A percentile compares a stretch with the other conserved stretches of the same genome.
phyloP scores from a whole-genome alignment of 2,329 filamentous ascomycete genomes.

The Chaetomium strumarium region DNA sequence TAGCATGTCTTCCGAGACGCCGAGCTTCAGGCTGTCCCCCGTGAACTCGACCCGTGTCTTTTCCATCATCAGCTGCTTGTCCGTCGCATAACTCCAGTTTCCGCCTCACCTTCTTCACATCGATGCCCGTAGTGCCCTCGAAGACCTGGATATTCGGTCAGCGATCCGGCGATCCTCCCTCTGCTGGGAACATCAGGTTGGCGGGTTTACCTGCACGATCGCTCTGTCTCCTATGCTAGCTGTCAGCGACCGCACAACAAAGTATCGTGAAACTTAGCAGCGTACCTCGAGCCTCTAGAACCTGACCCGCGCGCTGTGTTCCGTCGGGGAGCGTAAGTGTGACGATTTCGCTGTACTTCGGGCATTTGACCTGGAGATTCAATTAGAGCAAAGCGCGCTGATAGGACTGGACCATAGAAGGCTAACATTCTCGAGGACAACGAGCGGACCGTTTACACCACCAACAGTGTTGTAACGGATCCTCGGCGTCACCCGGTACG shows the following conservation, averaged over 20 bases:
- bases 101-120: conserved; percentile 86
- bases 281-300: conserved; percentile 91
- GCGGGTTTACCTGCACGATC: conserved; percentile 74
- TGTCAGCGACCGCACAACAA: conserved; percentile 2
- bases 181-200: not conserved
- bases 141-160: conserved; percentile 64
- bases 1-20: conserved; percentile 98
- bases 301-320: conserved; percentile 86
- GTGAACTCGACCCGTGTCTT: conserved; percentile 97
- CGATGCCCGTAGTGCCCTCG: conserved; percentile 92
- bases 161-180: conserved; percentile 21
- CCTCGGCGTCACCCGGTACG: conserved; percentile 54
- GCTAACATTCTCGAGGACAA: conserved; percentile 91
- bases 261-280: conserved; percentile 12
- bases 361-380: conserved; percentile 78
- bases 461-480: conserved; percentile 97
- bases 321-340: conserved; percentile 93
- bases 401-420: conserved; percentile 4
- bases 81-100: not conserved
- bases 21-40: conserved; percentile 94
- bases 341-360: conserved; percentile 96
- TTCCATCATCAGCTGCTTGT: conserved; percentile 17
- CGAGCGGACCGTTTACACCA: conserved; percentile 94
- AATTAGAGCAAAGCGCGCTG: conserved; percentile 23
- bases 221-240: conserved; percentile 69